Percentiles rank a stretch among this genome's conserved stretches.
phyloP scores from a whole-genome alignment of 805 yeast species.

The Hanseniaspora pseudoguilliermondii region DNA sequence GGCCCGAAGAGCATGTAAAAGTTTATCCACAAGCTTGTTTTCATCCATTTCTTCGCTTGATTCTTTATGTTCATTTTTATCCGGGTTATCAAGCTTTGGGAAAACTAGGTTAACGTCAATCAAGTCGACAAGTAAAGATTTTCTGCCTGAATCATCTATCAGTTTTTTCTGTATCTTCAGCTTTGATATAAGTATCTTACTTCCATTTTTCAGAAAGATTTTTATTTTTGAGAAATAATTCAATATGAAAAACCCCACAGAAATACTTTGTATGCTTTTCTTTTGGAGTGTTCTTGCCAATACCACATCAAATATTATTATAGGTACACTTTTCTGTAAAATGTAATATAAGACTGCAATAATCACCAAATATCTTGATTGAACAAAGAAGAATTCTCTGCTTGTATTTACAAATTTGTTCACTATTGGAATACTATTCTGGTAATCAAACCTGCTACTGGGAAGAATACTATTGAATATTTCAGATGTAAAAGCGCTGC shows the following conservation, averaged over 20 bases:
- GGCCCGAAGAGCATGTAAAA: neutral
- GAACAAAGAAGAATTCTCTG: neutral
- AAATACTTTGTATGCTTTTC: neutral
- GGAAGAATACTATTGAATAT: neutral
- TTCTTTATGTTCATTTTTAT: neutral
- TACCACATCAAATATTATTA: neutral
- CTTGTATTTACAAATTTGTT: neutral
- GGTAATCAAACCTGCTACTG: neutral
- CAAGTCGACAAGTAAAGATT: constrained; percentile 4
- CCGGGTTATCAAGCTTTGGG: neutral
- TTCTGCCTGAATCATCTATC: constrained; percentile 7
- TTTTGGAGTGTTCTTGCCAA: neutral
- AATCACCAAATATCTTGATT: neutral
- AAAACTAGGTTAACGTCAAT: neutral
- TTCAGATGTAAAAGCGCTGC: neutral
- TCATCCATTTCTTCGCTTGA: neutral
- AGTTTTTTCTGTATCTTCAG: constrained; percentile 5
- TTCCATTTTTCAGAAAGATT: neutral
- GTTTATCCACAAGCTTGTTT: neutral
- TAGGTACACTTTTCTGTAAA: constrained; percentile 3
- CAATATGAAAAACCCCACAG: neutral
- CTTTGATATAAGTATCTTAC: constrained; percentile 2
- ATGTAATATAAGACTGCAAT: neutral
- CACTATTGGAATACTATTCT: neutral
- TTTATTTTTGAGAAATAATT: constrained; percentile 1